These are phyloP conservation scores for Saccharomycopsis sp. DNA, from an alignment of 805 yeast species.

Conservation along the genomic window DNA sequence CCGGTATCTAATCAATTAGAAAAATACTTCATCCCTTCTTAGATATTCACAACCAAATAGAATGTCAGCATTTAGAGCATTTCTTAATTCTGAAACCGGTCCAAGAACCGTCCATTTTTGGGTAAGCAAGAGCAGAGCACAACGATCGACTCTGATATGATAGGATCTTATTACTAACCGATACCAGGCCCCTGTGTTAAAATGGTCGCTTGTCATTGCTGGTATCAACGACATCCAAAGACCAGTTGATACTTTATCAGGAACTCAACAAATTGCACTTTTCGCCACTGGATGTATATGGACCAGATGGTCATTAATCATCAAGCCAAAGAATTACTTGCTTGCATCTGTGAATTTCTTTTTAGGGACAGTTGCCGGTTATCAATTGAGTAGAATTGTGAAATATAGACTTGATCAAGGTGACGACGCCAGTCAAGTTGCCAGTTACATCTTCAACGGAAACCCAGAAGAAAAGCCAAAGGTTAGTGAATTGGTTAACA, in stretches of 20 bases:
- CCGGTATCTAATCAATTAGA: neutral
- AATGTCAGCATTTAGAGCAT: conserved; percentile 56
- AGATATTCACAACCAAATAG: neutral
- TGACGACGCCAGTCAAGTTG: conserved; percentile 49
- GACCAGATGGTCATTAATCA: conserved; percentile 98
- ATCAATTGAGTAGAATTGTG: conserved; percentile 67
- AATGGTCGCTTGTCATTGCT: conserved; percentile 89
- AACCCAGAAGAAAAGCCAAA: conserved; percentile 3
- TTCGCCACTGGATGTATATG: conserved; percentile 90
- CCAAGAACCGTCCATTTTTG: conserved; percentile 97
- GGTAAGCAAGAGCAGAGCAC: conserved; percentile 37
- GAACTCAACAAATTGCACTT: conserved; percentile 61
- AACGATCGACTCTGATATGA: neutral
- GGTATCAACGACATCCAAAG: conserved; percentile 81
- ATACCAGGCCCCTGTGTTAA: conserved; percentile 21
- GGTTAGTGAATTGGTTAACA: conserved; percentile 10
- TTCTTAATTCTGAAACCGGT: conserved; percentile 82
- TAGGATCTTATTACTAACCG: conserved; percentile 7
- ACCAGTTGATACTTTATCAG: conserved; percentile 88
- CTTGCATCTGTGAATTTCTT: conserved; percentile 93
- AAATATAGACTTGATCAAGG: conserved; percentile 60
- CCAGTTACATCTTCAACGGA: conserved; percentile 55
- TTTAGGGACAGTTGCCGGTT: conserved; percentile 83
- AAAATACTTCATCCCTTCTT: neutral
- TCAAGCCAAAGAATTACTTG: conserved; percentile 77